Base-by-base conservation (phyloP, 2,329 filamentous ascomycete species). In the Rhynchosporium secalis region DNA sequence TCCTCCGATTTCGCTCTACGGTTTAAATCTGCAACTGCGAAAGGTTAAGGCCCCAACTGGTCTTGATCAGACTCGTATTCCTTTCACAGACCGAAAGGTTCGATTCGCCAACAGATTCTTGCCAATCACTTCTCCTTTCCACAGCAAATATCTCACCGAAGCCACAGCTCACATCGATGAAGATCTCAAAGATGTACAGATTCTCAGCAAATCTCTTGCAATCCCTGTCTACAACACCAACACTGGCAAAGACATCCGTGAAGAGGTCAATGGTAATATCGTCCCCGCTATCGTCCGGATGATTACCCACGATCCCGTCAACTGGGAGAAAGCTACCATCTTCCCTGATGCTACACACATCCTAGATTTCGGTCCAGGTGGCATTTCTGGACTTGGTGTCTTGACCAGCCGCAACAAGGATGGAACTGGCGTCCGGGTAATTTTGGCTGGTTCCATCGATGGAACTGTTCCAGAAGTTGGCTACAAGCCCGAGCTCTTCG, bases 331-430 rank as follows among this genome's bases (percentile, higher is more conserved):
- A 75, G 93, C 95, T 0, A 99, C 95, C 0, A 84, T 90, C 60
- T 98, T 99, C 81, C 88, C 91, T 3, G 83, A 86, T 28, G 95
- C 95, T 26, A 97, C 94, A 3, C 95, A 99, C 75, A 91, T 99
- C 61, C 80, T 99, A 58, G 95, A 99, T 78, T 98, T 99, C 71
- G 95, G 96, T 52, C 95, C 95, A 28, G 95, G 95, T 72, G 96
- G 95, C 66, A 95, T 98, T 68, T 99, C 95, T 29, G 96, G 96
- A 67, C 87, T 99, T 28, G 96, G 95, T 73, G 91, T 96, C 51
- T 81, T 99, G 67, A 99, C 95, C 62, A 98, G 96, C 82, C 91
- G 95, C 72, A 99, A 98, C 84, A 99, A 99, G 81, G 96, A 99
- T 76, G 95, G 95, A 66, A 98, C 92, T 62, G 95, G 95, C 72